Conservation (phyloP, 1,284 basidiomycete species). For the Malassezia psittaci region DNA sequence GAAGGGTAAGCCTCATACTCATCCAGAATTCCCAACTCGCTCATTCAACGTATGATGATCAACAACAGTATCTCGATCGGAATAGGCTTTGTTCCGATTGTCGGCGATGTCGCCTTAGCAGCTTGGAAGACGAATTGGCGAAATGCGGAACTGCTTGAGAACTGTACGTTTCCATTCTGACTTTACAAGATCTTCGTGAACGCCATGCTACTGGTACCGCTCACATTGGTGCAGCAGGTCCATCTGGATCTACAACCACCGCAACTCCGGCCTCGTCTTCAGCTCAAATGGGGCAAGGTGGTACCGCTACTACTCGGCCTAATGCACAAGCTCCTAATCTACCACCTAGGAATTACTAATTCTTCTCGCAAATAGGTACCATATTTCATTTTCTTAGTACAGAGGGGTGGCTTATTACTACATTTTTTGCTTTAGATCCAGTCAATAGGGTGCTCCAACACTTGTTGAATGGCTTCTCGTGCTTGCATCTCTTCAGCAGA, state of each 20-base stretch:
- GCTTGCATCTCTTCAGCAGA: slow-evolving; percentile 18
- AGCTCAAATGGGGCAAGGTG: not conserved
- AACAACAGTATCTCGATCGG: slow-evolving; percentile 67
- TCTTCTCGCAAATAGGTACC: not conserved
- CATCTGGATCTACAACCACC: not conserved
- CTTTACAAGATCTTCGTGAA: slow-evolving; percentile 5
- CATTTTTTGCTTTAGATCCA: slow-evolving; percentile 21
- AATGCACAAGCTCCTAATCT: not conserved
- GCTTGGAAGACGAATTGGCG: slow-evolving; percentile 78
- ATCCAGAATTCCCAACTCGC: slow-evolving; percentile 26
- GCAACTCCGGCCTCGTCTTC: too few species aligned
- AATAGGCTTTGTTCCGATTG: slow-evolving; percentile 65
- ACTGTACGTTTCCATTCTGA: slow-evolving; percentile 14
- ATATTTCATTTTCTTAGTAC: not conserved
- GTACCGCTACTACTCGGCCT: not conserved
- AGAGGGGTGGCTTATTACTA: slow-evolving; percentile 1
- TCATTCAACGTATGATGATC: slow-evolving; percentile 54
- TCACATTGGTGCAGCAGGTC: not conserved
- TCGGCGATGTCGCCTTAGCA: slow-evolving; percentile 67
- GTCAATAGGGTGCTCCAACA: slow-evolving; percentile 28
- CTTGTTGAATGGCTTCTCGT: slow-evolving; percentile 26
- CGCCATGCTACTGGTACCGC: not conserved
- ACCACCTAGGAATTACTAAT: not conserved
- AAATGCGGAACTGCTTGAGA: slow-evolving; percentile 56
- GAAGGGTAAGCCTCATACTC: slow-evolving; percentile 49